These are phyloP conservation scores for Eremochloa ophiuroides DNA, from an alignment of 176 grass and related monocot species.

Conservation along the genomic window DNA sequence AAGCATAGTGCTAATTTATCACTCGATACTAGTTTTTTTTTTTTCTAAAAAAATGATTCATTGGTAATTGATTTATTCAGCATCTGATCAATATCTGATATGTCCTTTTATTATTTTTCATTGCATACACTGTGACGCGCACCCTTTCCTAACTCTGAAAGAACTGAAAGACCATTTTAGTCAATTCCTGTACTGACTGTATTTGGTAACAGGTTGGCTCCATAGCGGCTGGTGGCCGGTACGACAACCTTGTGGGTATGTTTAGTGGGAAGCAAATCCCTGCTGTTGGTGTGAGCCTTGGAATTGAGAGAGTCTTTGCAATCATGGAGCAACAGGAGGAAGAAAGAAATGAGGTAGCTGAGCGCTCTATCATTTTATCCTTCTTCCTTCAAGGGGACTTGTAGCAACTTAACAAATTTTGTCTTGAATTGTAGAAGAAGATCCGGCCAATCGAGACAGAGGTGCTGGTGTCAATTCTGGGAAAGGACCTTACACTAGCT, in stretches of 20 bases:
- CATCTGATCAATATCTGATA: too few species aligned
- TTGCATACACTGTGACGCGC: neutral
- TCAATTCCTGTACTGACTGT: constrained; percentile 20
- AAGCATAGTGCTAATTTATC: neutral
- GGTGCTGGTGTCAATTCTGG: constrained; percentile 78
- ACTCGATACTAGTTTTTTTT: neutral
- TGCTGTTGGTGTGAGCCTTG: constrained; percentile 94
- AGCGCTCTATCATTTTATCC: neutral
- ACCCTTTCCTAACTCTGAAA: neutral
- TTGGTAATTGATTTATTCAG: neutral
- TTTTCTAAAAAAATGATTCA: neutral
- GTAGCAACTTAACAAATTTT: neutral
- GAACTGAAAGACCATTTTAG: neutral
- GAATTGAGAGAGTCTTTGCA: constrained; percentile 94
- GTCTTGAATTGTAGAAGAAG: constrained; percentile 40
- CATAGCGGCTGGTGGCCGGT: constrained; percentile 90
- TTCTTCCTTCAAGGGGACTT: neutral
- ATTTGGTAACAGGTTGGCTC: constrained; percentile 68
- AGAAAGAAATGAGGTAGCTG: constrained; percentile 67
- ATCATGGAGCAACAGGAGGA: constrained; percentile 93
- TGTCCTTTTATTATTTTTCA: neutral
- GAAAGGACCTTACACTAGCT: constrained; percentile 75
- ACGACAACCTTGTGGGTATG: constrained; percentile 93
- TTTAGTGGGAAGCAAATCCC: constrained; percentile 93
- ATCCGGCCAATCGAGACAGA: constrained; percentile 79